Conservation (phyloP, 2,329 filamentous ascomycete genomes). For the Colletotrichum filicis region DNA sequence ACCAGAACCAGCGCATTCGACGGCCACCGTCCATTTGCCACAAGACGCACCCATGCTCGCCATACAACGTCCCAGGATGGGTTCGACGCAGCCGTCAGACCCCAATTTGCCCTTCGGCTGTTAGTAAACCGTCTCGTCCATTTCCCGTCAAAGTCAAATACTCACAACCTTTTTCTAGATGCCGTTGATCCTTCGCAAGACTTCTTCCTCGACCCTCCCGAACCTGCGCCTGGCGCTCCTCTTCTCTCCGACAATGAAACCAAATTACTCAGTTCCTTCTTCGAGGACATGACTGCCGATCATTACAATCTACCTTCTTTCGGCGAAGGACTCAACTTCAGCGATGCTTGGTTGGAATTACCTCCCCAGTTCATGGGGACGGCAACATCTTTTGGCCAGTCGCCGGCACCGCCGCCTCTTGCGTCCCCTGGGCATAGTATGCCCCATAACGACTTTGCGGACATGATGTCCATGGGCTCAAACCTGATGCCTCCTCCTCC, state of each 20-base stretch:
- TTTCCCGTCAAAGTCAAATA: slow-evolving; percentile 23
- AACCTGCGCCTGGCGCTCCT: slow-evolving; percentile 72
- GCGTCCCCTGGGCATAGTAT: slow-evolving; percentile 41
- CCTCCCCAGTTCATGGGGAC: slow-evolving; percentile 75
- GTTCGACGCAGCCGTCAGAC: slow-evolving; percentile 67
- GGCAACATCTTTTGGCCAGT: slow-evolving; percentile 69
- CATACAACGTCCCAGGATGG: slow-evolving; percentile 68
- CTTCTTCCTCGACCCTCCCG: slow-evolving; percentile 65
- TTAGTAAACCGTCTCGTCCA: slow-evolving; percentile 53
- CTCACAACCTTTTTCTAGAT: slow-evolving; percentile 48
- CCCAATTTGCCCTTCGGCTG: slow-evolving; percentile 74
- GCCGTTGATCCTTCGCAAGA: slow-evolving; percentile 56
- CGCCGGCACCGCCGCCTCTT: slow-evolving; percentile 50
- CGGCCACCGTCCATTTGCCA: slow-evolving; percentile 27
- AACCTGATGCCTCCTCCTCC: slow-evolving; percentile 46
- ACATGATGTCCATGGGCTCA: slow-evolving; percentile 44
- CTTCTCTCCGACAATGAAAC: slow-evolving; percentile 72
- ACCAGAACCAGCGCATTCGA: slow-evolving; percentile 20
- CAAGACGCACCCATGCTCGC: slow-evolving; percentile 66
- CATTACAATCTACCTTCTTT: slow-evolving; percentile 61
- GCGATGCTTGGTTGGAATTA: slow-evolving; percentile 65
- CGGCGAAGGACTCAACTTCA: slow-evolving; percentile 62
- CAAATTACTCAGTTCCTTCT: slow-evolving; percentile 67
- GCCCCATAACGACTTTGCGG: slow-evolving; percentile 38
- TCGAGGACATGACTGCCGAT: slow-evolving; percentile 64